These are phyloP conservation scores for Tetraselmis striata DNA, from an alignment of 139 green algal species.

Conservation along the genomic window DNA sequence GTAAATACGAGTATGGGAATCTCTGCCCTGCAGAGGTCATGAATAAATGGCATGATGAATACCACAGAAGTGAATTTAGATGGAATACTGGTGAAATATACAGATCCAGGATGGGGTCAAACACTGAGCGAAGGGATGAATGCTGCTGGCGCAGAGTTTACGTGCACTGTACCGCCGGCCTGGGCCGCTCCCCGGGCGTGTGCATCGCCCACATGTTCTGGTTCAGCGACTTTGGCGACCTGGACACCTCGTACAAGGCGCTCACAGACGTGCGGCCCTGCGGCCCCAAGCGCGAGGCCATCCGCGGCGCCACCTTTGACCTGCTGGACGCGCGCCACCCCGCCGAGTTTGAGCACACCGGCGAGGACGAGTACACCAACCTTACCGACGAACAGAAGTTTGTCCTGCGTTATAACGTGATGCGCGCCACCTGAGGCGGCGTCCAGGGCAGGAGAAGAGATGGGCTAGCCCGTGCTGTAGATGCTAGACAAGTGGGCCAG, in stretches of 20 bases:
- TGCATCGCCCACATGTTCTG: conserved; percentile 54
- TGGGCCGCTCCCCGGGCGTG: conserved; percentile 61
- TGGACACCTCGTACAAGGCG: conserved; percentile 62
- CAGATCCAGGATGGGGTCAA: too few species aligned
- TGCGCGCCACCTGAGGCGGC: not conserved
- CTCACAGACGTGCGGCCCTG: conserved; percentile 73
- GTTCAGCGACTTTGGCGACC: not conserved
- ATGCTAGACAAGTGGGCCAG: too few species aligned
- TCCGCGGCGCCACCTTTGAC: conserved; percentile 64
- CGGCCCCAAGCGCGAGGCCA: conserved; percentile 70
- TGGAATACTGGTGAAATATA: too few species aligned
- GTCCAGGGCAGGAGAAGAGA: too few species aligned
- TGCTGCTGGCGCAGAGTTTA: conserved; percentile 43
- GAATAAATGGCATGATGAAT: too few species aligned
- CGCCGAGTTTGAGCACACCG: conserved; percentile 21
- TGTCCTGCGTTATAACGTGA: not conserved
- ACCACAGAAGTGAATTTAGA: too few species aligned
- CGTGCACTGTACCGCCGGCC: conserved; percentile 71
- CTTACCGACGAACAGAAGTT: not conserved
- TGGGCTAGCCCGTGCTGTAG: too few species aligned
- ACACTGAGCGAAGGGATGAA: too few species aligned
- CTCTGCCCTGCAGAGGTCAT: too few species aligned
- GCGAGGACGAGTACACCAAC: not conserved
- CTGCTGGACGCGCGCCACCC: conserved; percentile 29
- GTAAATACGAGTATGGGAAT: too few species aligned